phyloP scores from a whole-genome alignment of 176 grass and related monocot species.

The Typha latifolia region DNA sequence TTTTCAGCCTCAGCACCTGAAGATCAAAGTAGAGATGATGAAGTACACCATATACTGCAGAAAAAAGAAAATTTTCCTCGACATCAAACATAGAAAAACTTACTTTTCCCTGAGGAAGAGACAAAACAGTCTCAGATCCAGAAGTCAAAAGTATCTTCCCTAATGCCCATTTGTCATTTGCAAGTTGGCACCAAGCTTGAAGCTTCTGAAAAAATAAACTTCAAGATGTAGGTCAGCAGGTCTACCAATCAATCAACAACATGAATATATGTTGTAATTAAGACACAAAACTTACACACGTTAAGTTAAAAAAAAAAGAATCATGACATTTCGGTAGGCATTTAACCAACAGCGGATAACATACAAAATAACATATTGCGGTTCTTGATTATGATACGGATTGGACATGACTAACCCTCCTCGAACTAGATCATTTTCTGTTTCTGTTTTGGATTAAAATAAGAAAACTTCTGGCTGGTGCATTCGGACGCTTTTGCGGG shows the following conservation, averaged over 20 bases:
- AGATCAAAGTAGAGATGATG: slow-evolving; percentile 17
- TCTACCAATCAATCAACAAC: slow-evolving; percentile 1
- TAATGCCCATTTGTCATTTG: slow-evolving; percentile 70
- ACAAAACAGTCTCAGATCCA: slow-evolving; percentile 62
- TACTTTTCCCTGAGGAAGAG: slow-evolving; percentile 69
- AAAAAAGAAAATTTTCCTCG: slow-evolving; percentile 1
- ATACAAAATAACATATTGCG: too few relatives aligned
- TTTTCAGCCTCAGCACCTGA: slow-evolving; percentile 70
- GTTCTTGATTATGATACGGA: too few relatives aligned
- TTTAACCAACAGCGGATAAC: too few relatives aligned
- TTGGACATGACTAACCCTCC: too few relatives aligned
- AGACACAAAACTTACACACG: background rate
- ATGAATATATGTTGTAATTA: background rate
- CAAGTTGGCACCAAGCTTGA: slow-evolving; percentile 73
- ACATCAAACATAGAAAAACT: slow-evolving; percentile 19
- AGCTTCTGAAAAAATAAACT: slow-evolving; percentile 50
- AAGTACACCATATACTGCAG: slow-evolving; percentile 1
- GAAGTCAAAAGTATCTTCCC: slow-evolving; percentile 67
- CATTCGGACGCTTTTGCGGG: too few relatives aligned
- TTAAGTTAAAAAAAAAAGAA: background rate
- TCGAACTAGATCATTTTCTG: too few relatives aligned
- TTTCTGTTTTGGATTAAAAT: too few relatives aligned
- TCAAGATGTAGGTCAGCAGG: slow-evolving; percentile 3
- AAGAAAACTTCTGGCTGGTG: too few relatives aligned
- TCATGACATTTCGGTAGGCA: too few relatives aligned